Conservation (phyloP, 208 protist genomes). For the Trypanosoma mega region DNA sequence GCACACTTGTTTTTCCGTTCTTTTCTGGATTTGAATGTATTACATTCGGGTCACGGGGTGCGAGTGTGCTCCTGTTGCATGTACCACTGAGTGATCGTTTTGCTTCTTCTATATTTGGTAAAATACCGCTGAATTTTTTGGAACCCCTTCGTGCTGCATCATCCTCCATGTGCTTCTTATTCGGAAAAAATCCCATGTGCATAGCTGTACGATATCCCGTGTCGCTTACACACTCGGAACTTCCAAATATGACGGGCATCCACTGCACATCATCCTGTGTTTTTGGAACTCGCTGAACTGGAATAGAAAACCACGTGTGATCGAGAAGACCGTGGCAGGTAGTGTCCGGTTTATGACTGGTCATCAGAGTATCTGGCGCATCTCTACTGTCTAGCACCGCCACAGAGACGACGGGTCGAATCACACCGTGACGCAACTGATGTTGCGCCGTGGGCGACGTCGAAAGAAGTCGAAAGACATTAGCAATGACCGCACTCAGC, state of each 20-base stretch:
- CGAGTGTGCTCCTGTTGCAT: conserved; percentile 13
- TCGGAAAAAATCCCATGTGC: conserved; percentile 63
- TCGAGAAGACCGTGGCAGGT: conserved; percentile 61
- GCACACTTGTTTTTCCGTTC: not conserved
- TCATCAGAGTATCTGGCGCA: not conserved
- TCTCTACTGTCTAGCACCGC: conserved; percentile 43
- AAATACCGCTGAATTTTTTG: conserved; percentile 13
- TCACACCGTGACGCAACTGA: conserved; percentile 56
- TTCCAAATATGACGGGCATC: conserved; percentile 68
- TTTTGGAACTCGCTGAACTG: conserved; percentile 43
- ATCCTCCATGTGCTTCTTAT: conserved; percentile 2
- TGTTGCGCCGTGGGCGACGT: conserved; percentile 69
- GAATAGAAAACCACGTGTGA: conserved; percentile 66
- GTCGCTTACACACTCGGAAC: conserved; percentile 64
- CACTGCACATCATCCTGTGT: conserved; percentile 65
- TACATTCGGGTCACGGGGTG: conserved; percentile 26
- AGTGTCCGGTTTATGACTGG: conserved; percentile 16
- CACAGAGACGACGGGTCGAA: conserved; percentile 64
- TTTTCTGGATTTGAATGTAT: not conserved
- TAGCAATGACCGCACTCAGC: conserved; percentile 27
- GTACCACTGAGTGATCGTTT: conserved; percentile 18
- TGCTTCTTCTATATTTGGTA: conserved; percentile 31
- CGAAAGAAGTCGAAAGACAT: conserved; percentile 56
- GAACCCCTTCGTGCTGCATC: not conserved
- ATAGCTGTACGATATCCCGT: conserved; percentile 65